Base-by-base conservation (phyloP, 2,329 filamentous ascomycete species). In the Curvularia lunata region DNA sequence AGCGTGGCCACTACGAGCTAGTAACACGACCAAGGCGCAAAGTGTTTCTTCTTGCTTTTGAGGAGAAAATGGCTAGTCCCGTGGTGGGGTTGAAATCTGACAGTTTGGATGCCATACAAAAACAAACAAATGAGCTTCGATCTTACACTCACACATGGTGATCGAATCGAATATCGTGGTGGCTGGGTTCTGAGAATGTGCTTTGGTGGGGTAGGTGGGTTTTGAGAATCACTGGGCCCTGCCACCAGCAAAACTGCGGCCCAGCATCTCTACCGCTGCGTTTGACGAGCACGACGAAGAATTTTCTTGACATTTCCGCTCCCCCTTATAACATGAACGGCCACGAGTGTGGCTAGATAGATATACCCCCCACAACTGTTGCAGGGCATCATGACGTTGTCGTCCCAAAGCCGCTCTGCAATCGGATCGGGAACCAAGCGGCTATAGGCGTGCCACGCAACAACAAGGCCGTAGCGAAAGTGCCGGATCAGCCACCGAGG, bases 401-500 rank as follows among this genome's bases (percentile, higher is more conserved):
- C 18, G 47, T 19, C 21, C 47, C 32, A 37, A 40, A 49, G 32
- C 25, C 41, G 46, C 19, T 50, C 19, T 50, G 40, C 23, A 28
- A 51, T 51, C 18, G 27, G 52, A 45, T 55, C 47, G 47, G 48
- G 28, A 55, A 21, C 30, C 41, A 34, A 51, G 48, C 34, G 40
- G 43, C 40, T 43, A 46, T 40, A 52, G 32, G 32, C 21, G 21
- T 23, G 23, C 40, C 47, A 40, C 32, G 21, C 23, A 49, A 49
- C 47, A 40, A 40, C 34, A 28, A 49, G 47, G 48, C 41, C 48
- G 48, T 52, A 52, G 48, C 48, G 53, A 56, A 45, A 56, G 48
- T 50, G 53, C 53, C 53, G 53, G 47, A 52, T 46, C 48, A 52
- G 53, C 53, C 53, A 52, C 48, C 41, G 21, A 21, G 30, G 40